Percentiles rank a stretch among this genome's conserved stretches.
Evolutionary conservation across 2,329 filamentous ascomycete species (phyloP).

Genomic region (Madurella fahalii): DNA sequence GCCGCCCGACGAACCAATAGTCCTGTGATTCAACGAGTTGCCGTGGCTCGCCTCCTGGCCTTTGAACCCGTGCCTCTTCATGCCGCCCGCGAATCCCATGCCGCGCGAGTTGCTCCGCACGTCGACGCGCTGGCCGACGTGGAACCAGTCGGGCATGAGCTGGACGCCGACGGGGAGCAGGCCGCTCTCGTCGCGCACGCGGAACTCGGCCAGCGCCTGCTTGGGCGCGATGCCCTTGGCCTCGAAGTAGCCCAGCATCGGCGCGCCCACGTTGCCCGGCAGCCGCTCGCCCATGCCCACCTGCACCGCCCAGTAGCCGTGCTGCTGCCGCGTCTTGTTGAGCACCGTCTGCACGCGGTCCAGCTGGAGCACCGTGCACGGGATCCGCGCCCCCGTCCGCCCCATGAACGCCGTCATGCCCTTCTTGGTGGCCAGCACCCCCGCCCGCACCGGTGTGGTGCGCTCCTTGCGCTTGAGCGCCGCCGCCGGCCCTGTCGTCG

Average conservation of each 20-base stretch:
- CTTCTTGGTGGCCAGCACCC: conserved; percentile 83
- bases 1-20: conserved; percentile 83
- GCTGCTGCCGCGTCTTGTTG: conserved; percentile 72
- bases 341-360: conserved; percentile 87
- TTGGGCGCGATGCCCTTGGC: conserved; percentile 79
- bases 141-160: conserved; percentile 86
- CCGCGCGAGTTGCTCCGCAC: conserved; percentile 74
- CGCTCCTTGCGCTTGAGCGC: conserved; percentile 55
- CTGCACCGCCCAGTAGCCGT: conserved; percentile 95
- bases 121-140: conserved; percentile 86
- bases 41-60: conserved; percentile 92
- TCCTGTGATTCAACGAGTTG: conserved; percentile 90
- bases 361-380: conserved; percentile 90
- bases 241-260: conserved; percentile 84
- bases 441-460: conserved; percentile 66
- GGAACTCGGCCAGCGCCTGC: conserved; percentile 79
- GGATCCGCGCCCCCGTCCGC: conserved; percentile 68
- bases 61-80: conserved; percentile 90
- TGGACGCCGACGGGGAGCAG: conserved; percentile 70
- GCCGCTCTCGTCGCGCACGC: conserved; percentile 68
- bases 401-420: conserved; percentile 94
- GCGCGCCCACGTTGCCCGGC: conserved; percentile 71
- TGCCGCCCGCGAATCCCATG: conserved; percentile 93
- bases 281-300: conserved; percentile 74
- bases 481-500: conserved; percentile 56